A percentile compares a stretch with the other conserved stretches of the same genome.
These are phyloP conservation scores for Globisporangium uncinulatum DNA, from an alignment of 352 stramenopile genomes.

Conservation along the genomic window DNA sequence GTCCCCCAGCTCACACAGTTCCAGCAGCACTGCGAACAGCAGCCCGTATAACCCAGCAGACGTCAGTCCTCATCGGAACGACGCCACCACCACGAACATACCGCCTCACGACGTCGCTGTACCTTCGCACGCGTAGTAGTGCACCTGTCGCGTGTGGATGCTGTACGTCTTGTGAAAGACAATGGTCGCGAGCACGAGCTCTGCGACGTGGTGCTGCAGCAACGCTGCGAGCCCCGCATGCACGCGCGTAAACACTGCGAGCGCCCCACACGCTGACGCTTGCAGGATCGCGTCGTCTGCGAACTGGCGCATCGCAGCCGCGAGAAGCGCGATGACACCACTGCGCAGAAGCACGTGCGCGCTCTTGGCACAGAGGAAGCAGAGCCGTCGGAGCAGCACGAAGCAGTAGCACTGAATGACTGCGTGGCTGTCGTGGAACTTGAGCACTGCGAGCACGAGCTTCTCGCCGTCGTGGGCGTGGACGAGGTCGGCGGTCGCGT, in stretches of 20 bases:
- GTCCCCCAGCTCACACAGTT: conserved; percentile 69
- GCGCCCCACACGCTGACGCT: conserved; percentile 60
- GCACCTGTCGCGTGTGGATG: conserved; percentile 77
- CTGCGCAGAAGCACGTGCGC: conserved; percentile 45
- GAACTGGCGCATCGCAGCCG: conserved; percentile 59
- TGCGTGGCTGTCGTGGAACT: conserved; percentile 49
- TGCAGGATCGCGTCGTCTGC: conserved; percentile 75
- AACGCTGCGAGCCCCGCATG: conserved; percentile 42
- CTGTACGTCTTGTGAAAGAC: conserved; percentile 79
- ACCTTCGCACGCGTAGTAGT: conserved; percentile 83
- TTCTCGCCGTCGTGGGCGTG: conserved; percentile 37
- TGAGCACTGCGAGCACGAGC: conserved; percentile 51
- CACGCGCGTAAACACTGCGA: conserved; percentile 68
- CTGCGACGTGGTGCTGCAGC: conserved; percentile 44
- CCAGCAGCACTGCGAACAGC: conserved; percentile 40
- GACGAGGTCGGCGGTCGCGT: conserved; percentile 57
- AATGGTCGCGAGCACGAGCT: conserved; percentile 62
- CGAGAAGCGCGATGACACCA: conserved; percentile 51
- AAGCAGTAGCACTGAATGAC: conserved; percentile 82
- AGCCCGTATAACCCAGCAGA: neutral
- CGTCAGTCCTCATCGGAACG: no score
- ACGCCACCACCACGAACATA: no score
- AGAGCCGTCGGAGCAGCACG: conserved; percentile 63
- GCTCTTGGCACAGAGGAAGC: conserved; percentile 64
- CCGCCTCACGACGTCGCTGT: neutral